Base-by-base conservation (phyloP, 495 filamentous ascomycete genomes). In the Glonium stellatum region DNA sequence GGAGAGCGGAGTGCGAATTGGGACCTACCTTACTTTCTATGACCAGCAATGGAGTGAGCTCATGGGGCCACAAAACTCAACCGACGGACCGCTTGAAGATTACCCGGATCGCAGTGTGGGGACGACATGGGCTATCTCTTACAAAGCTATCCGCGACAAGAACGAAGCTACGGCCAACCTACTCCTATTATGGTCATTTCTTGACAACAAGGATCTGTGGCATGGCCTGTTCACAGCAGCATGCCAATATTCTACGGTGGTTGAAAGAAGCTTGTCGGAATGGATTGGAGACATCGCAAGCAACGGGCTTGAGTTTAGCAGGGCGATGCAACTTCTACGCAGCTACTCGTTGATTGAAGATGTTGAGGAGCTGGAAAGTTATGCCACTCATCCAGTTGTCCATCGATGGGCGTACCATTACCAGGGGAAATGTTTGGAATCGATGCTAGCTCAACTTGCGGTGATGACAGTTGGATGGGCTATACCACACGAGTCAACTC, bases 111-210 rank as follows among this genome's bases (percentile, higher is more conserved):
- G 64, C 53, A 58, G 36, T 23, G 55, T 67, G 37, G 57, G 51
- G 50, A 67, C 61, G 34, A 67, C 64, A 39, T 67, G 64, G 64
- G 23, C 25, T 9, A 67, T 67, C 21, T 60, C 64, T 11, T 67
- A 57, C 52, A 22, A 64, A 5, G 48, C 23, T 1, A 57, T 67
- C 22, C n/a, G 37, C 0, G 31, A 53, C 9, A 47, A 54, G 50
- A 1, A 59, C 35, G 23, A 55, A 35, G 46, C 37, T 4, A 46
- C 64, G n/a, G 61, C 64, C 37, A 58, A 59, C 10, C 59, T 67
- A 21, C 64, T 67, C 9, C 46, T 57, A 8, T 41, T 67, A 36
- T 67, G 64, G 64, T n/a, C 58, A 31, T 67, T 27, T 39, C 59
- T 67, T 15, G 64, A 67, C 50, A 61, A 61, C 27, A 55, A 54